Percentiles rank a stretch among this genome's conserved stretches.
Conservation (phyloP, 2,329 filamentous ascomycete genomes). For the Verruconis gallopava region DNA sequence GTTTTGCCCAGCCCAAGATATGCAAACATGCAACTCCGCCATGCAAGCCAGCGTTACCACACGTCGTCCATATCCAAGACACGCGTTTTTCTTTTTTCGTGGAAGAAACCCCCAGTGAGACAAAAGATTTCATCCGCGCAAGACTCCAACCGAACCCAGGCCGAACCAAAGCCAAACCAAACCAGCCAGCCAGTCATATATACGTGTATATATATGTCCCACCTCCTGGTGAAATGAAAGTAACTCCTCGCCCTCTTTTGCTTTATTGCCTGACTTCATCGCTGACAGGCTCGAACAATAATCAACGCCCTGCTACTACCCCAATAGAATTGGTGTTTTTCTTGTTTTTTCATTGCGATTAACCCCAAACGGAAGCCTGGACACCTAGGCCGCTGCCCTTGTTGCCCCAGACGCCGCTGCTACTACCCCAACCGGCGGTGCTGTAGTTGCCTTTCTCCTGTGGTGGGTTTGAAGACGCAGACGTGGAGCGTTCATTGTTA, state of each 20-base stretch:
- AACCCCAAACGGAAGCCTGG: constrained; percentile 92
- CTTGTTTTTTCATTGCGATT: no score
- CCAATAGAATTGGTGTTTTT: no score
- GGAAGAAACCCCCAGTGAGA: neutral
- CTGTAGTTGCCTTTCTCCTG: constrained; percentile 27
- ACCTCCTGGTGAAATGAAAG: no score
- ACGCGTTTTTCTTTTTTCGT: neutral
- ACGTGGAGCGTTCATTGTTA: constrained; percentile 41
- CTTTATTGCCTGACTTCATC: no score
- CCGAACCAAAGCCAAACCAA: no score
- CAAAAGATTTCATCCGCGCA: neutral
- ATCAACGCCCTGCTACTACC: no score
- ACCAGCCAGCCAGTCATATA: no score
- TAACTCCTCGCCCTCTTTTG: no score
- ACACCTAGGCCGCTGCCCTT: constrained; percentile 64
- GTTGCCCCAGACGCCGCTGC: constrained; percentile 73
- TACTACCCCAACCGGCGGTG: constrained; percentile 56
- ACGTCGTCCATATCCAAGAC: neutral
- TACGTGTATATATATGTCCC: no score
- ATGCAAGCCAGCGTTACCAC: neutral
- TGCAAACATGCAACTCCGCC: neutral
- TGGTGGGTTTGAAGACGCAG: constrained; percentile 45
- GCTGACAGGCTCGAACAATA: no score
- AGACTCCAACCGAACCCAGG: no score
- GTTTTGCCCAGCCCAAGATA: no score